Evolutionary conservation across 164 flowering plant genomes (phyloP).

Genomic region (Nelumbo lutea): DNA sequence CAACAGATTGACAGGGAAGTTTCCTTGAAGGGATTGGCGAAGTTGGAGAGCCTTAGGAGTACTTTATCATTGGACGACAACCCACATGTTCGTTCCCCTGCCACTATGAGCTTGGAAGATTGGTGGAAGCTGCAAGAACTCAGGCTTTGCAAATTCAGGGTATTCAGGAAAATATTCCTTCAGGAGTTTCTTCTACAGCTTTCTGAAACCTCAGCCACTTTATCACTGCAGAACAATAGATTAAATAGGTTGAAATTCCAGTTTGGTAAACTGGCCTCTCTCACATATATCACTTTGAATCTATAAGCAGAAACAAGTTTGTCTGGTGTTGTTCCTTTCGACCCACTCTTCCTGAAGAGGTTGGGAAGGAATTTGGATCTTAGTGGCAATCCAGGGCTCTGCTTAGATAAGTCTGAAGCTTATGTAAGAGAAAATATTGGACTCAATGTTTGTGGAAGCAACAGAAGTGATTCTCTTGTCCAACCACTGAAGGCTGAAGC

Average conservation of each 20-base stretch:
- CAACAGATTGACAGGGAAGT: constrained; percentile 47
- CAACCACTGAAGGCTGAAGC: constrained; percentile 49
- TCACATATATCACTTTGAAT: constrained; percentile 72
- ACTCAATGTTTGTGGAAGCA: constrained; percentile 43
- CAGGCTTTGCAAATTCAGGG: constrained; percentile 72
- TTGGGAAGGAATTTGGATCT: constrained; percentile 70
- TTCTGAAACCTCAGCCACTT: constrained; percentile 56
- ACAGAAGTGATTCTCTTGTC: constrained; percentile 24
- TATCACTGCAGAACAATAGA: constrained; percentile 66
- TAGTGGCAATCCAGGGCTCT: constrained; percentile 64
- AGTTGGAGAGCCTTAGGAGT: constrained; percentile 58
- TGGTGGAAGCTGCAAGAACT: constrained; percentile 68
- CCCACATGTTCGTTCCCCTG: constrained; percentile 54
- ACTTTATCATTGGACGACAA: constrained; percentile 82
- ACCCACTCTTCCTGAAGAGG: constrained; percentile 52
- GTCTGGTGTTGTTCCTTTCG: constrained; percentile 68
- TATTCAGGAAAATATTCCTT: constrained; percentile 53
- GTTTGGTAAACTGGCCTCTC: constrained; percentile 39
- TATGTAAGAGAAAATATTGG: constrained; percentile 36
- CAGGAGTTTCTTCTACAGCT: constrained; percentile 41
- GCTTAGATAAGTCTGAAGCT: constrained; percentile 48
- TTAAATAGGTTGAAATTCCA: constrained; percentile 62
- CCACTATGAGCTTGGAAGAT: constrained; percentile 48
- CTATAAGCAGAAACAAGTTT: constrained; percentile 66
- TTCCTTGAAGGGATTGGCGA: constrained; percentile 50